Evolutionary conservation across 2,329 filamentous ascomycete species (phyloP).

Genomic region (Endocalyx cinctus): DNA sequence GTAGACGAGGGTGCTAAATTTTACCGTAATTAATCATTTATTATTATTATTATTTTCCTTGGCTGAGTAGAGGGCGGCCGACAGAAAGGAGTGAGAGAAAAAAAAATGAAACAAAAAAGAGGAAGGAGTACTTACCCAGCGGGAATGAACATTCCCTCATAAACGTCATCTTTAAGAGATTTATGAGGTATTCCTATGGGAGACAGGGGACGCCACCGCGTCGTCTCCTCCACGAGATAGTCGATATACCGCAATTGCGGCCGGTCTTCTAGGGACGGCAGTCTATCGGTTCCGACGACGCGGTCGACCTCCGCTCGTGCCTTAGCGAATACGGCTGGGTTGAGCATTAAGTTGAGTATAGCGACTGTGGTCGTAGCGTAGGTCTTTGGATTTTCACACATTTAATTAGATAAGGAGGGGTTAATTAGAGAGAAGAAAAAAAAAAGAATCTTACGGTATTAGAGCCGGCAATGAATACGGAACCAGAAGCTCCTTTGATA

Average conservation of each 20-base stretch:
- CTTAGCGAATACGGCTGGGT: constrained; percentile 41
- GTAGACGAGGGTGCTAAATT: constrained; percentile 33
- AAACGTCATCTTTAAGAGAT: constrained; percentile 50
- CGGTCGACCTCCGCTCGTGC: constrained; percentile 42
- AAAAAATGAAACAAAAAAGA: neutral
- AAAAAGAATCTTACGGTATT: neutral
- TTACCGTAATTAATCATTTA: neutral
- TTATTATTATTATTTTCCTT: no score
- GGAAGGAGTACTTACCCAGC: constrained; percentile 28
- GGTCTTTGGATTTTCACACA: no score
- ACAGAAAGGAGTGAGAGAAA: no score
- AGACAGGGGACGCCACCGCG: constrained; percentile 35
- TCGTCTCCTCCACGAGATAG: constrained; percentile 41
- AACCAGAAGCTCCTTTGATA: constrained; percentile 45
- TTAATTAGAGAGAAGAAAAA: no score
- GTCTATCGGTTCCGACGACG: constrained; percentile 38
- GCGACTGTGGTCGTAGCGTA: constrained; percentile 14
- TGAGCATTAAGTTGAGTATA: constrained; percentile 36
- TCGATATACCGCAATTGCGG: constrained; percentile 39
- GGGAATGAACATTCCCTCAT: constrained; percentile 25
- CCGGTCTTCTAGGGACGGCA: constrained; percentile 43
- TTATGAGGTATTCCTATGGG: constrained; percentile 52
- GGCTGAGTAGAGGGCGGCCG: no score
- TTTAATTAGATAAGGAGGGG: no score
- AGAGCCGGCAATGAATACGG: constrained; percentile 41